These are phyloP conservation scores for Amorphotheca resinae DNA, from an alignment of 495 filamentous ascomycete species.

Conservation along the genomic window DNA sequence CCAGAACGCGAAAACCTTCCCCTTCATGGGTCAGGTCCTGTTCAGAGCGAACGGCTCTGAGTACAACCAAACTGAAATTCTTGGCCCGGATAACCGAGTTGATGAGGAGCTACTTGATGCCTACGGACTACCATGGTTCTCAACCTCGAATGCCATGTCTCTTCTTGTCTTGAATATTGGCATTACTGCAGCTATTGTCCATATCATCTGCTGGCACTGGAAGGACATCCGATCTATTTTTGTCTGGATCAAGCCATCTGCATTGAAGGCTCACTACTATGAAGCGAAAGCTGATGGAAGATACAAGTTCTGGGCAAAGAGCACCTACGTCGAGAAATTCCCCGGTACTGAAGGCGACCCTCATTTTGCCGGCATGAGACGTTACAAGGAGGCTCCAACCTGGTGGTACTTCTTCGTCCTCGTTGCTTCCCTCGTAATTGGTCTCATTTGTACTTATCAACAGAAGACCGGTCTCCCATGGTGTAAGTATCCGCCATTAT, in stretches of 20 bases:
- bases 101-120: conserved; percentile 22
- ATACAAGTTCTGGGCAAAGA: conserved; percentile 9
- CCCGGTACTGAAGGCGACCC: conserved; percentile 24
- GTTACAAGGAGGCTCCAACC: conserved; percentile 40
- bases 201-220: conserved; percentile 21
- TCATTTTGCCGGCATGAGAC: conserved; percentile 30
- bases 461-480: conserved; percentile 37
- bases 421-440: conserved; percentile 34
- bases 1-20: not conserved
- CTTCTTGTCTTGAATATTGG: conserved; percentile 32
- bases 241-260: conserved; percentile 8
- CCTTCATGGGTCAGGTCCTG: not conserved
- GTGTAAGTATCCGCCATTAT: conserved; percentile 21
- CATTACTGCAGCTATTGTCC: conserved; percentile 29
- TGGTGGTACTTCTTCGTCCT: conserved; percentile 43
- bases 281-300: conserved; percentile 23
- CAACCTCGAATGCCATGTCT: conserved; percentile 29
- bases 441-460: conserved; percentile 33
- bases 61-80: conserved; percentile 27
- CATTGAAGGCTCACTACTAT: conserved; percentile 11
- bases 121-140: conserved; percentile 30
- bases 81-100: conserved; percentile 28
- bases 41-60: not conserved
- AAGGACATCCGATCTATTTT: conserved; percentile 13
- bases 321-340: conserved; percentile 3